Conservation (phyloP, 768 basidiomycete genomes). For the Podaxis sp. region DNA sequence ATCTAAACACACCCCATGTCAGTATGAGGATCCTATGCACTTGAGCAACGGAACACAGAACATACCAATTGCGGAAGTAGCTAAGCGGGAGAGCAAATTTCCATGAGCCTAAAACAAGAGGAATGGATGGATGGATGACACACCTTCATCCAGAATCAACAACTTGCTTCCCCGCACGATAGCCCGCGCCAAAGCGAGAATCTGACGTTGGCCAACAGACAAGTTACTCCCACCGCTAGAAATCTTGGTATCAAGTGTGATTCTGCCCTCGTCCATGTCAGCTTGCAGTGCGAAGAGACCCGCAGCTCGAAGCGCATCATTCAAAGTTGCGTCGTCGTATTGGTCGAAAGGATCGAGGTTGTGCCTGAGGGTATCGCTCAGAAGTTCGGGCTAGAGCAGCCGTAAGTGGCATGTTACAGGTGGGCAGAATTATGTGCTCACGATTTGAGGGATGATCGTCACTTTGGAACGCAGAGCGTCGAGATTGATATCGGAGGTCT, state of each 20-base stretch:
- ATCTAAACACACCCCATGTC: slow-evolving; percentile 28
- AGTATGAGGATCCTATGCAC: not conserved
- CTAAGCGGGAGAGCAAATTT: slow-evolving; percentile 21
- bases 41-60: not conserved
- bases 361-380: slow-evolving; percentile 45
- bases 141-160: slow-evolving; percentile 61
- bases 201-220: slow-evolving; percentile 71
- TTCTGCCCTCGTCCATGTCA: slow-evolving; percentile 47
- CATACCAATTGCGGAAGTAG: slow-evolving; percentile 44
- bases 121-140: slow-evolving; percentile 17
- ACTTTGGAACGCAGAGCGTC: slow-evolving; percentile 54
- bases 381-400: slow-evolving; percentile 28
- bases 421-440: slow-evolving; percentile 16
- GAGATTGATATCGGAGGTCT: slow-evolving; percentile 48
- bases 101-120: not conserved
- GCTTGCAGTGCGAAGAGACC: slow-evolving; percentile 35
- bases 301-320: slow-evolving; percentile 36
- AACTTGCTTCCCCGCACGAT: slow-evolving; percentile 53
- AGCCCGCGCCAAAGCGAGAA: slow-evolving; percentile 60
- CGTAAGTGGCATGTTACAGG: not conserved
- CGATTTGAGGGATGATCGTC: slow-evolving; percentile 55
- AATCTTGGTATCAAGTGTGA: slow-evolving; percentile 43
- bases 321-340: slow-evolving; percentile 45
- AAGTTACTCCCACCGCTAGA: slow-evolving; percentile 63
- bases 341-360: slow-evolving; percentile 63